phyloP scores from a whole-genome alignment of 208 protist species.

The Wallacemonas sp. region DNA sequence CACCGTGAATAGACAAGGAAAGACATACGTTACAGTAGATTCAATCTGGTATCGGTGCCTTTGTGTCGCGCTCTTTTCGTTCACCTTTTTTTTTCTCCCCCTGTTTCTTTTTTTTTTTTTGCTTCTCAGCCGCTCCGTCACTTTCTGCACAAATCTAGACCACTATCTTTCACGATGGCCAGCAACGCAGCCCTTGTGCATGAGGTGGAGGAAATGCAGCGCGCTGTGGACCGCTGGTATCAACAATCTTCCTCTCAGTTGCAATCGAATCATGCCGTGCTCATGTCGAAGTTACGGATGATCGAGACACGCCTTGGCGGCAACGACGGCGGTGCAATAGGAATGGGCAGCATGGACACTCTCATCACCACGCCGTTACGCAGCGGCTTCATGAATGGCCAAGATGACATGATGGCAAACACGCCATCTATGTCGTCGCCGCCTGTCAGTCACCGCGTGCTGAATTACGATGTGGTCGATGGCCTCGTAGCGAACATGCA shows the following conservation, averaged over 20 bases:
- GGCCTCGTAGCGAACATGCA: conserved; percentile 34
- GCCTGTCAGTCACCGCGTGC: conserved; percentile 37
- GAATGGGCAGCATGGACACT: conserved; percentile 18
- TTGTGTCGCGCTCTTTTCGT: neutral
- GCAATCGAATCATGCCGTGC: conserved; percentile 32
- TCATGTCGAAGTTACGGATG: conserved; percentile 53
- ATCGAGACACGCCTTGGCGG: conserved; percentile 43
- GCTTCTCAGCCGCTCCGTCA: neutral
- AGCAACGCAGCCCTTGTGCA: conserved; percentile 40
- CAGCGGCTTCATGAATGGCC: conserved; percentile 13
- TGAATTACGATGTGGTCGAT: conserved; percentile 62
- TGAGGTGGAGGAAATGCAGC: conserved; percentile 76
- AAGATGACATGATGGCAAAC: conserved; percentile 32
- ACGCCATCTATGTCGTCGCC: conserved; percentile 66
- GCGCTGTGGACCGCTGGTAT: conserved; percentile 60
- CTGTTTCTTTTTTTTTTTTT: conserved; percentile 12
- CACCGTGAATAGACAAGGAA: too few relatives aligned
- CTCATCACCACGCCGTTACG: conserved; percentile 53
- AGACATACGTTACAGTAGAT: conserved; percentile 16
- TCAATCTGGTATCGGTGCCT: conserved; percentile 1
- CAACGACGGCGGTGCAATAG: conserved; percentile 15
- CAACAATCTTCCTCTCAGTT: conserved; percentile 42
- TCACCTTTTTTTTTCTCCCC: neutral
- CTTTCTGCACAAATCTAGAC: neutral
- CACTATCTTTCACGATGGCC: neutral